Evolutionary conservation across 768 basidiomycete genomes (phyloP).

Genomic region (Suillus sp.): DNA sequence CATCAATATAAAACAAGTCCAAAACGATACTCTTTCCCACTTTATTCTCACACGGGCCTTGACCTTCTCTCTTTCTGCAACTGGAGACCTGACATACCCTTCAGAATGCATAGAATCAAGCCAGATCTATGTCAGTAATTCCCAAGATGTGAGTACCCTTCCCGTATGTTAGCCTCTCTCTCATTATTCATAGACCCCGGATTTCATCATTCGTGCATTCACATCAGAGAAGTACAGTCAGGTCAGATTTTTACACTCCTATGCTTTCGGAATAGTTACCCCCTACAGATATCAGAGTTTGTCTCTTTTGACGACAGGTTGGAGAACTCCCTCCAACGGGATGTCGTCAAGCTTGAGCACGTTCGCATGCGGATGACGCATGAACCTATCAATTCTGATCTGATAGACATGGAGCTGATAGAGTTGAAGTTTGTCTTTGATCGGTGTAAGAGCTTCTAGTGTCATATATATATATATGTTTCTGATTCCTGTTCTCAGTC

Average conservation of each 20-base stretch:
- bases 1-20: conserved; percentile 81
- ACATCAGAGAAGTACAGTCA: conserved; percentile 82
- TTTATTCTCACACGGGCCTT: conserved; percentile 75
- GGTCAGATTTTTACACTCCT: conserved; percentile 37
- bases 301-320: conserved; percentile 77
- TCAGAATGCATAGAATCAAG: conserved; percentile 79
- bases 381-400: conserved; percentile 67
- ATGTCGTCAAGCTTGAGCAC: conserved; percentile 81
- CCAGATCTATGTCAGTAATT: conserved; percentile 79
- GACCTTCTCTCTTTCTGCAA: conserved; percentile 76
- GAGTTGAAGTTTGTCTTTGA: conserved; percentile 85
- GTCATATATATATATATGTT: conserved; percentile 8
- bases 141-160: conserved; percentile 62
- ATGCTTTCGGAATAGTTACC: not conserved
- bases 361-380: conserved; percentile 81
- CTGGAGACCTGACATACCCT: conserved; percentile 73
- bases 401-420: conserved; percentile 81
- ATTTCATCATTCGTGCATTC: conserved; percentile 80
- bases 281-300: conserved; percentile 76
- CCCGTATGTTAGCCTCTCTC: conserved; percentile 11
- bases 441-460: conserved; percentile 48
- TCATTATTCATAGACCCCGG: conserved; percentile 57
- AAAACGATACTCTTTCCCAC: conserved; percentile 88
- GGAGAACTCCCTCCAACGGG: conserved; percentile 84
- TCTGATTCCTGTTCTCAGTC: conserved; percentile 39